Evolutionary conservation across 257 asterid genomes (phyloP).

Genomic region (Schizonepeta tenuifolia): DNA sequence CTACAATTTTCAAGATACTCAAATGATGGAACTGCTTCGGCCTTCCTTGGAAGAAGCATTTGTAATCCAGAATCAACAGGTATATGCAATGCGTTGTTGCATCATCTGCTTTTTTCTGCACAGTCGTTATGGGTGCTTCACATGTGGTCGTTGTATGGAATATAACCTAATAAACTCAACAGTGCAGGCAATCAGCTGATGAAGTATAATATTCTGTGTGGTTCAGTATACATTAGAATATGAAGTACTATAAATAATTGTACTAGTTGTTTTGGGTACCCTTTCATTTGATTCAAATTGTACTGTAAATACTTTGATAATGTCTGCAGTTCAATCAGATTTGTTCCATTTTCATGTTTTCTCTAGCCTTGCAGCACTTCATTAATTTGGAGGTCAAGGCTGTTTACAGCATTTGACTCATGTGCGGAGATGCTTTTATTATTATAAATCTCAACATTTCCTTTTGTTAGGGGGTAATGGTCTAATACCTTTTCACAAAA

Average conservation of each 20-base stretch:
- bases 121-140: constrained; percentile 6
- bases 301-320: constrained; percentile 1
- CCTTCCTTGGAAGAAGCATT: constrained; percentile 99
- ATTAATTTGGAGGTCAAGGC: not conserved
- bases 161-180: not conserved
- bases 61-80: constrained; percentile 98
- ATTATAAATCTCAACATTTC: not conserved
- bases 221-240: not conserved
- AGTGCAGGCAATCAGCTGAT: not conserved
- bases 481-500: constrained; percentile 8
- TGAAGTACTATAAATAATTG: not conserved
- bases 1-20: constrained; percentile 90
- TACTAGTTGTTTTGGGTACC: not conserved
- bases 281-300: not conserved
- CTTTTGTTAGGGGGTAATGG: not conserved
- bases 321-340: not conserved
- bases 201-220: not conserved
- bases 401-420: not conserved
- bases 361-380: constrained; percentile 3
- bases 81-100: constrained; percentile 29
- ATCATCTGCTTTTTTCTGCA: constrained; percentile 21
- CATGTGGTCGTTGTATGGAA: not conserved
- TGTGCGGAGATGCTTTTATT: not conserved
- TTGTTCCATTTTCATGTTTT: not conserved
- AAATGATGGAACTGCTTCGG: constrained; percentile 96